Evolutionary conservation across 768 basidiomycete genomes (phyloP).

Genomic region (Naganishia vaughanmartiniae): DNA sequence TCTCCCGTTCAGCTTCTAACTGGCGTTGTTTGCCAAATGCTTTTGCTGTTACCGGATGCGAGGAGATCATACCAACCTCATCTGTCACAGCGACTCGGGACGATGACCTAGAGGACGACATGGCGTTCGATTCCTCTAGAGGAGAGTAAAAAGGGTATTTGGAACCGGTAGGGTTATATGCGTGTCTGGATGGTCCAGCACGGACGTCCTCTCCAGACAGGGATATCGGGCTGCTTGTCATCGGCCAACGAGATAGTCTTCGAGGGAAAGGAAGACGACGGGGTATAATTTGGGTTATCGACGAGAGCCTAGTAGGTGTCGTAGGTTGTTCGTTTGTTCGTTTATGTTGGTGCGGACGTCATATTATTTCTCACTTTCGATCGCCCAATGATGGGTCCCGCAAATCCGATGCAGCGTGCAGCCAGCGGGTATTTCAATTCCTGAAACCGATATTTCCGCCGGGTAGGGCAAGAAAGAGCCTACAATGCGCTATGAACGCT

Average conservation of each 20-base stretch:
- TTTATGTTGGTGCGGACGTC: not conserved
- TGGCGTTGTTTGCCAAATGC: constrained; percentile 19
- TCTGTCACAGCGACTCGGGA: constrained; percentile 20
- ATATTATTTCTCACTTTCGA: not conserved
- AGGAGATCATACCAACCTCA: constrained; percentile 19
- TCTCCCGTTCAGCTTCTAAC: constrained; percentile 1
- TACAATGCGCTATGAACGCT: too few species aligned
- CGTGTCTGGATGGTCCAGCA: constrained; percentile 9
- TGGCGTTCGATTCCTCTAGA: not conserved
- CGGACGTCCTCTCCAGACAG: not conserved
- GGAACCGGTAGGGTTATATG: not conserved
- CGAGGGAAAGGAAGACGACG: not conserved
- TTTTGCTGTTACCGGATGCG: constrained; percentile 23
- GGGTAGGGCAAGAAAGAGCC: too few species aligned
- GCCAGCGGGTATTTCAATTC: too few species aligned
- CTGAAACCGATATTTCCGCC: not conserved
- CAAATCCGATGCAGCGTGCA: too few species aligned
- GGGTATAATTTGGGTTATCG: not conserved
- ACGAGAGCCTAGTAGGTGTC: not conserved
- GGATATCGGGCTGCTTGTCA: not conserved
- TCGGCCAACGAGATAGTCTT: not conserved
- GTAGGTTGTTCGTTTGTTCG: too few species aligned
- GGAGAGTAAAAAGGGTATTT: constrained; percentile 1
- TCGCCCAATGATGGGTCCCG: not conserved
- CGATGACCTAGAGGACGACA: not conserved